Evolutionary conservation across 1,284 basidiomycete genomes (phyloP).

Genomic region (Peniophora sp.): DNA sequence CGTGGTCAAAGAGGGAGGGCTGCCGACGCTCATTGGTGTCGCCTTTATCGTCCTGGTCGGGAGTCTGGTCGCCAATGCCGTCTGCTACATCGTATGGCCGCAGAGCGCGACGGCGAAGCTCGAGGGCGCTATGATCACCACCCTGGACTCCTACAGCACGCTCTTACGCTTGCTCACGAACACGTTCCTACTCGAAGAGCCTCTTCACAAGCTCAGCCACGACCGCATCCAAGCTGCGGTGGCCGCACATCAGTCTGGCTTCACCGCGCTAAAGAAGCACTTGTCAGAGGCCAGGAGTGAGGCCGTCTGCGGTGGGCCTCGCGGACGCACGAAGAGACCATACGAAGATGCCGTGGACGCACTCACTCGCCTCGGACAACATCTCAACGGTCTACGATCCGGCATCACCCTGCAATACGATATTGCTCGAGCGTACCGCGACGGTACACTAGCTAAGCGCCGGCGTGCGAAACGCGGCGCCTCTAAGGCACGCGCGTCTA

Average conservation of each 20-base stretch:
- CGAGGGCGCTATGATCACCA: conserved; percentile 78
- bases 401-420: conserved; percentile 81
- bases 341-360: conserved; percentile 83
- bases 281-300: conserved; percentile 82
- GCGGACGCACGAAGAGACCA: conserved; percentile 38
- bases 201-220: conserved; percentile 40
- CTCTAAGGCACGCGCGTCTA: conserved; percentile 1
- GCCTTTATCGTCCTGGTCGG: conserved; percentile 76
- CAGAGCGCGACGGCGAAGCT: conserved; percentile 79
- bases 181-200: conserved; percentile 81
- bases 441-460: conserved; percentile 36
- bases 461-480: background rate
- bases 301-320: conserved; percentile 44
- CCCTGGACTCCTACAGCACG: conserved; percentile 82
- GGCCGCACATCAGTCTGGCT: conserved; percentile 77
- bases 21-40: conserved; percentile 66
- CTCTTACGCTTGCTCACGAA: conserved; percentile 74
- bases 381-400: conserved; percentile 79
- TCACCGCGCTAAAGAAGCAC: conserved; percentile 80
- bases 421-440: conserved; percentile 58
- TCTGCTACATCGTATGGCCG: conserved; percentile 81
- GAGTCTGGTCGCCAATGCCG: conserved; percentile 69
- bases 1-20: conserved; percentile 85
- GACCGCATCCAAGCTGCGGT: conserved; percentile 69
- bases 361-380: conserved; percentile 83